Percentiles rank a stretch among this genome's conserved stretches.
phyloP scores from a whole-genome alignment of 805 yeast genomes.

The Spathaspora passalidarum region DNA sequence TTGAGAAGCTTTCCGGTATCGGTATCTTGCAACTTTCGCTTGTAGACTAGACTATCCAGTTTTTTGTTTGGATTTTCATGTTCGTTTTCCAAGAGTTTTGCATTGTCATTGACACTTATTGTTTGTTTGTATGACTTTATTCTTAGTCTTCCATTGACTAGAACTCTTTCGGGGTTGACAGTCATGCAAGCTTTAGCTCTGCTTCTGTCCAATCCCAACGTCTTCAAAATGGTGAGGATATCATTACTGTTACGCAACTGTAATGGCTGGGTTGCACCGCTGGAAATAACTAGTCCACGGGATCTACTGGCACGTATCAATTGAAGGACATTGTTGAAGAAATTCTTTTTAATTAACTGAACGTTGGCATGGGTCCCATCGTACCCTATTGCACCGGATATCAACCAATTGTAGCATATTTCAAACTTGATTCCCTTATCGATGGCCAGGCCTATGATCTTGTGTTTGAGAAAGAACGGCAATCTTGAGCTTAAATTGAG shows the following conservation, averaged over 20 bases:
- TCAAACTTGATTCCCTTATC: conserved; percentile 83
- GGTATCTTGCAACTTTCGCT: conserved; percentile 19
- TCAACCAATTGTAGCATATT: conserved; percentile 59
- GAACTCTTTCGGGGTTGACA: conserved; percentile 58
- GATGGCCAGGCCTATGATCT: conserved; percentile 77
- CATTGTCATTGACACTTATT: conserved; percentile 49
- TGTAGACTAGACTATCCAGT: conserved; percentile 17
- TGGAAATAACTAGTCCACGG: conserved; percentile 73
- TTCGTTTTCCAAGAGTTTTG: conserved; percentile 25
- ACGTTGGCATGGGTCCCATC: conserved; percentile 13
- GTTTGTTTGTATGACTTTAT: conserved; percentile 76
- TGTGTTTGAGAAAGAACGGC: conserved; percentile 79
- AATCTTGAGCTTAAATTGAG: conserved; percentile 62
- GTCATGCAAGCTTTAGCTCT: conserved; percentile 59
- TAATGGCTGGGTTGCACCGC: conserved; percentile 63
- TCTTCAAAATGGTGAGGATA: conserved; percentile 57
- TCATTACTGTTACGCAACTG: conserved; percentile 69
- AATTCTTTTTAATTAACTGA: conserved; percentile 51
- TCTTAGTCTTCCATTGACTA: conserved; percentile 74
- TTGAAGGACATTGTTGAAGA: conserved; percentile 69
- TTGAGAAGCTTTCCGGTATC: conserved; percentile 24
- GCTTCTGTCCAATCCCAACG: conserved; percentile 68
- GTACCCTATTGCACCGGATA: conserved; percentile 37
- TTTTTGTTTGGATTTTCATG: conserved; percentile 14
- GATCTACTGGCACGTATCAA: conserved; percentile 78